Conservation (phyloP, 257 asterid species). For the Plantago ovata region DNA sequence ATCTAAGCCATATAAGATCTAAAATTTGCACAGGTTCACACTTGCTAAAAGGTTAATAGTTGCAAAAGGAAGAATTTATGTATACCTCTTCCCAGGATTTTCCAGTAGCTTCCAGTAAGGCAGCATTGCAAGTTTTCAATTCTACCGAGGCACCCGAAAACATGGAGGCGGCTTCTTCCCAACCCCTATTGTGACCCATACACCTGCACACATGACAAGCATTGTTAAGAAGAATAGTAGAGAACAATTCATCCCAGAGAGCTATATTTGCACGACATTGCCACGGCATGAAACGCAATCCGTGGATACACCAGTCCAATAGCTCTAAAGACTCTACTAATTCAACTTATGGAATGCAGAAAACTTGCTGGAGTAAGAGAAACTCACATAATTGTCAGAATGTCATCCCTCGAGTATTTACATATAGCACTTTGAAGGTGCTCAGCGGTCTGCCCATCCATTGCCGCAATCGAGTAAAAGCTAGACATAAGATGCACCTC, state of each 20-base stretch:
- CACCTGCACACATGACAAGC: conserved; percentile 55
- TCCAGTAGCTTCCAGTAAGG: conserved; percentile 85
- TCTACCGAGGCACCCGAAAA: conserved; percentile 69
- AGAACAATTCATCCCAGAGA: background rate
- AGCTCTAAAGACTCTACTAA: background rate
- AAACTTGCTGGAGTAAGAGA: conserved; percentile 19
- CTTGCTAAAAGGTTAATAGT: conserved; percentile 7
- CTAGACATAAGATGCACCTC: conserved; percentile 80
- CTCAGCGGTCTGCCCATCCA: conserved; percentile 97
- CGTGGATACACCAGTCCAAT: background rate
- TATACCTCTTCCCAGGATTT: conserved; percentile 87
- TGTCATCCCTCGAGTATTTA: conserved; percentile 62
- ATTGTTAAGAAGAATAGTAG: background rate
- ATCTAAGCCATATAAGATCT: conserved; percentile 11
- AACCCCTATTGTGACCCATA: conserved; percentile 94
- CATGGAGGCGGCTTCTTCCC: conserved; percentile 99
- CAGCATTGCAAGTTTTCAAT: conserved; percentile 89
- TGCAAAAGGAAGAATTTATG: conserved; percentile 5
- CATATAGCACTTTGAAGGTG: conserved; percentile 68
- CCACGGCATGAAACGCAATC: background rate
- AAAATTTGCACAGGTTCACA: conserved; percentile 1
- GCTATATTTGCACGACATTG: conserved; percentile 1
- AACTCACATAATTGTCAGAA: conserved; percentile 84
- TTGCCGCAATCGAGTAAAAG: conserved; percentile 91
- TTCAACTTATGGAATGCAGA: conserved; percentile 9